Evolutionary conservation across 2,329 filamentous ascomycete species (phyloP), one percentile per base, ranked within the genome.

Genomic region (Aspergillus fumigatus): DNA sequence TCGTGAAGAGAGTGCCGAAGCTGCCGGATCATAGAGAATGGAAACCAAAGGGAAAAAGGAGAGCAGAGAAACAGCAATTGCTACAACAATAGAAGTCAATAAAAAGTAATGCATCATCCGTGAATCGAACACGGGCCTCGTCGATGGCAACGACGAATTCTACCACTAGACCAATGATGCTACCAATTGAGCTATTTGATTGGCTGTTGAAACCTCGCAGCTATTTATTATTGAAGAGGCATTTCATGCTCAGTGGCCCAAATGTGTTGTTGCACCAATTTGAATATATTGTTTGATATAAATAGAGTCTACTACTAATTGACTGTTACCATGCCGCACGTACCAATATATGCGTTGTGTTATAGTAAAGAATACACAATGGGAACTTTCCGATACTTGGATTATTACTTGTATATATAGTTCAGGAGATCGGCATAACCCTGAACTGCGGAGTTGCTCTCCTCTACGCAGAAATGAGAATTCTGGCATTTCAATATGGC

Each of bases 121-220:
- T 73, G 73, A 76, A 76, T 76, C 73, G 73, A 76, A 76, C 73
- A 73, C 73, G 73, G 73, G 73, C 73, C 73, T 75, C 73, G 67
- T 76, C 73, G 73, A 76, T 75, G 72, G 72, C 72, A 74, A 74
- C 72, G 72, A 74, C 66, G 72, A 74, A 74, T 74, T 74, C 72
- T 75, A 75, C 72, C 72, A 75, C 72, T 75, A 75, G 72, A 75
- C 72, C 72, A 75, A 73, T 72, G 70, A 74, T 75, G 72, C 72
- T 68, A 38, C 32, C 32, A 38, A 38, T n/a, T 38, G 32, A 38
- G 32, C 32, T 17, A 38, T 38, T 38, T 38, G 32, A 38, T 38
- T 38, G 32, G 32, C 14, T 38, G 14, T 35, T 35, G 32, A 1
- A 3, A 3, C 14, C 3, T 7, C 5, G 2, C 5, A 6, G 0